Evolutionary conservation across 139 green algal genomes (phyloP).

Genomic region (Auxenochlorella pyrenoidosa): DNA sequence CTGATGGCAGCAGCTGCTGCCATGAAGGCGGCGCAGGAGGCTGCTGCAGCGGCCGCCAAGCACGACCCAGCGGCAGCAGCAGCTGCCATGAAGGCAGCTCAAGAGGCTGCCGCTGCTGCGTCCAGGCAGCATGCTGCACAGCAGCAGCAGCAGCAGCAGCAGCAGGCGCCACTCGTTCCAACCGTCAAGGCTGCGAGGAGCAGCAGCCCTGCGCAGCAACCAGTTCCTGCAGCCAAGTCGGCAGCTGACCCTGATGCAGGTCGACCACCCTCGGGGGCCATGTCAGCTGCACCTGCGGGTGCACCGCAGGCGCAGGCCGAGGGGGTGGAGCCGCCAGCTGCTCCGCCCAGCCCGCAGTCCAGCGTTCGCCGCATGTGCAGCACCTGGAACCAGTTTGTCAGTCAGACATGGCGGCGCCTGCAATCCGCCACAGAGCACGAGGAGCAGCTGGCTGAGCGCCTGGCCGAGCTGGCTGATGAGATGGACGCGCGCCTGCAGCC

Average conservation of each 20-base stretch:
- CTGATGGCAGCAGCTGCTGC: neutral
- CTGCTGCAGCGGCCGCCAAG: neutral
- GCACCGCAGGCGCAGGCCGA: neutral
- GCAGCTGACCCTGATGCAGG: neutral
- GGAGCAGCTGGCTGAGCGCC: neutral
- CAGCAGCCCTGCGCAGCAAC: neutral
- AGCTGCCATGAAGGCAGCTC: neutral
- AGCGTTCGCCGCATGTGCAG: neutral
- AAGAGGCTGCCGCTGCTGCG: neutral
- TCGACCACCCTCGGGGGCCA: neutral
- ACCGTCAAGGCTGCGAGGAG: neutral
- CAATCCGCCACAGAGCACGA: too few relatives aligned
- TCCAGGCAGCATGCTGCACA: neutral
- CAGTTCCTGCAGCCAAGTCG: neutral
- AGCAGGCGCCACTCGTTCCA: neutral
- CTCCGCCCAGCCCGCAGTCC: neutral
- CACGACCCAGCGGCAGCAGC: too few relatives aligned
- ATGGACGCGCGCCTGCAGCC: neutral
- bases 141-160: slow-evolving; percentile 10
- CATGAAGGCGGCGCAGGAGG: neutral
- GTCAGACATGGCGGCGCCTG: too few relatives aligned
- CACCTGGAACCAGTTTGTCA: neutral
- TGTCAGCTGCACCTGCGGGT: neutral
- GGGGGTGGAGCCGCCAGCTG: too few relatives aligned
- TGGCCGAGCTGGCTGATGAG: neutral